A percentile compares a stretch with the other conserved stretches of the same genome.
phyloP scores from a whole-genome alignment of 352 stramenopile species.

The Blastocystis sp. region DNA sequence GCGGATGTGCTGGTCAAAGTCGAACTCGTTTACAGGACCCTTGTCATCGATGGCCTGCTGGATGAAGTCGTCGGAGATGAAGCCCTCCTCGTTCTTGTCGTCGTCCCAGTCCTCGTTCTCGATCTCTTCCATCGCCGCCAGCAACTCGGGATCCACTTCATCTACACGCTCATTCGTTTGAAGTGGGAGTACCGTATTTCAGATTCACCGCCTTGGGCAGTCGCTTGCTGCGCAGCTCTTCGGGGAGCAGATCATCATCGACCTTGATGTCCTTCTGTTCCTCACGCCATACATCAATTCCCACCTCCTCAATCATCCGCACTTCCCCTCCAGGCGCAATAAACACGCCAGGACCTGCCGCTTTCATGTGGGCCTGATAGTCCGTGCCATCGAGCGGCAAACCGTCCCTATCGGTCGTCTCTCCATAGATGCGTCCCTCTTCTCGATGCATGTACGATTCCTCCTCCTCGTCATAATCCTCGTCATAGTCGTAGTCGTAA shows the following conservation, averaged over 20 bases:
- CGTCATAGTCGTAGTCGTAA: slow-evolving; percentile 14
- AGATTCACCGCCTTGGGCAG: slow-evolving; percentile 63
- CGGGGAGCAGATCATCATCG: slow-evolving; percentile 37
- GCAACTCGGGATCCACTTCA: slow-evolving; percentile 49
- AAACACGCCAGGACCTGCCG: slow-evolving; percentile 24
- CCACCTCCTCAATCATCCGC: slow-evolving; percentile 21
- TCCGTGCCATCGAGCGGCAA: slow-evolving; percentile 48
- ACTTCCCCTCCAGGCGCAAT: slow-evolving; percentile 53
- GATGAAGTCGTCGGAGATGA: slow-evolving; percentile 21
- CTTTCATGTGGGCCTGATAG: slow-evolving; percentile 61
- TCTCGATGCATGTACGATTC: slow-evolving; percentile 46
- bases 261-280: slow-evolving; percentile 6
- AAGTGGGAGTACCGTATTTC: slow-evolving; percentile 31
- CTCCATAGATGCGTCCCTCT: slow-evolving; percentile 47
- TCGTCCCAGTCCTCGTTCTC: slow-evolving; percentile 42
- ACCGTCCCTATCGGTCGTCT: slow-evolving; percentile 48
- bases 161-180: background rate
- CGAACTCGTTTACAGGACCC: background rate
- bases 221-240: slow-evolving; percentile 26
- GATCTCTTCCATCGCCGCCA: slow-evolving; percentile 51
- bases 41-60: slow-evolving; percentile 65
- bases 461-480: no score
- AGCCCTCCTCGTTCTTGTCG: background rate
- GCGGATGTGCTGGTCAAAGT: slow-evolving; percentile 63
- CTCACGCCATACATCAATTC: background rate